Percentiles rank a stretch among this genome's conserved stretches.
phyloP scores from a whole-genome alignment of 192 early-diverging fungal genomes.

The Coemansia sp. region DNA sequence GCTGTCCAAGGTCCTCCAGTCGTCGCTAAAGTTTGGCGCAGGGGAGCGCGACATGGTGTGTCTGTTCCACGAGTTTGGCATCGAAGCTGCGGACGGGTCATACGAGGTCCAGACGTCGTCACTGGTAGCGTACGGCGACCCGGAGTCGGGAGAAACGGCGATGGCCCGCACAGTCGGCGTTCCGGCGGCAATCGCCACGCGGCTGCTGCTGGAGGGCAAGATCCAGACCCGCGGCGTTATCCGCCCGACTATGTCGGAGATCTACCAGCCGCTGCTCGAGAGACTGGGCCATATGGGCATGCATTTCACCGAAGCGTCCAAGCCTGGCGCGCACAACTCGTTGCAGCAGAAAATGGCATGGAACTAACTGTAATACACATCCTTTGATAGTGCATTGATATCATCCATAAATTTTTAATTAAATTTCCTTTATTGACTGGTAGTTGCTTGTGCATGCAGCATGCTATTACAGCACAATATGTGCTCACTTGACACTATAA shows the following conservation, averaged over 20 bases:
- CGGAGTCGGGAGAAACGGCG: slow-evolving; percentile 59
- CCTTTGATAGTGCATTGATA: no score
- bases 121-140: slow-evolving; percentile 63
- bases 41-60: slow-evolving; percentile 92
- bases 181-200: slow-evolving; percentile 73
- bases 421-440: no score
- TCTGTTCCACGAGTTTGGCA: slow-evolving; percentile 93
- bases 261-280: slow-evolving; percentile 71
- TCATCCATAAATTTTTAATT: no score
- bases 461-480: no score
- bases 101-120: slow-evolving; percentile 65
- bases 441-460: no score
- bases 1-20: slow-evolving; percentile 77
- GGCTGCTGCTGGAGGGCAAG: slow-evolving; percentile 60
- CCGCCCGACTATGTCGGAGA: slow-evolving; percentile 64
- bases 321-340: slow-evolving; percentile 29
- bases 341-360: slow-evolving; percentile 41
- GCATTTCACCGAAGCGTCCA: slow-evolving; percentile 55
- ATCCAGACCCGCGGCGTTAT: slow-evolving; percentile 59
- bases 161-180: slow-evolving; percentile 84
- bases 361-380: slow-evolving; percentile 5
- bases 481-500: no score
- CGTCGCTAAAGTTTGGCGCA: slow-evolving; percentile 69
- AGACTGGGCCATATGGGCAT: slow-evolving; percentile 64
- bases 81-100: slow-evolving; percentile 63